Evolutionary conservation across 2,329 filamentous ascomycete species (phyloP), one percentile per base, ranked within the genome.

Genomic region (Curvularia eragrostidis): DNA sequence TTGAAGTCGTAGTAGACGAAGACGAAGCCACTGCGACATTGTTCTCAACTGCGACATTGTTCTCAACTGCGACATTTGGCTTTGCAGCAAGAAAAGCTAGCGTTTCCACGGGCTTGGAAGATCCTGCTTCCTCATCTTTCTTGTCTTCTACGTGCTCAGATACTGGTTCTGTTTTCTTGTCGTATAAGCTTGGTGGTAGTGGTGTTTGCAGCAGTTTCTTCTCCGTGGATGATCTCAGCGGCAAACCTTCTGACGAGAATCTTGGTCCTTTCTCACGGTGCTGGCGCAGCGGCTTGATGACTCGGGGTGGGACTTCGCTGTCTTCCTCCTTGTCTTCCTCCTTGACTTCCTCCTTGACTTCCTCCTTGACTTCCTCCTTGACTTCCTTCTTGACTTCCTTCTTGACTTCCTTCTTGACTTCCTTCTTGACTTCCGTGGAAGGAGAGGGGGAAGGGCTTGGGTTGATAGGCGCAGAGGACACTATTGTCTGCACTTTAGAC

Each of bases 231-330:
- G 47, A 21, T 38, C 23, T 21, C 1, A 38, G 6, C 18, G 21
- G 21, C 4, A 34, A 13, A 2, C 38, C 26, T 1, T 36, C 47
- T 5, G 9, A 13, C 23, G 15, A 15, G 34, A 5, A 32, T 38
- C 23, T 19, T 21, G 9, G 30, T 19, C 10, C 18, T 13, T 42
- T 38, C 2, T 42, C 30, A n/a, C 28, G 44, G 44, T 36, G 48
- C 48, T 50, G 24, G 15, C 15, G 48, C 3, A 50, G 18, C 38
- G 48, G 36, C 24, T 50, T 50, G 36, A 42, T 42, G 18, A 15
- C 24, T 3, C 48, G 48, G 13, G 36, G 1, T 15, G 24, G 13
- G 3, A 10, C 8, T 1, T 23, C 36, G 3, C 15, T 24, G 21
- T 42, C 8, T 24, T 30, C 38, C 2, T 38, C 12, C 12, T 30